Conservation (phyloP, 768 basidiomycete species). For the Steccherinum ochraceum region DNA sequence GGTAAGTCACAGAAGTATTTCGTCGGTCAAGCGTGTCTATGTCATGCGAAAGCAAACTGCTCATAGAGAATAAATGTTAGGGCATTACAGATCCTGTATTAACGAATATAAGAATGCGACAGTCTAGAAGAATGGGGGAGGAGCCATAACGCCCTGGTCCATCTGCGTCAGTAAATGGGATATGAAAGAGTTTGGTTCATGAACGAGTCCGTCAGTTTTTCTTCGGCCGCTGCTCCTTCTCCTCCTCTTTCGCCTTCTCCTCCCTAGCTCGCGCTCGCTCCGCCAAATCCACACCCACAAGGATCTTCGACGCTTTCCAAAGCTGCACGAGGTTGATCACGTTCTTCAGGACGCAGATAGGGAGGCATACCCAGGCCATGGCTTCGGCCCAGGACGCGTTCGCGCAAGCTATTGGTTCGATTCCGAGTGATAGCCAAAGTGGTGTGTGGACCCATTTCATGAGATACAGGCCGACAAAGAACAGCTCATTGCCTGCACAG, state of each 20-base stretch:
- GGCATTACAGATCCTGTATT: not conserved
- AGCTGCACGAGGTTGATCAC: conserved; percentile 93
- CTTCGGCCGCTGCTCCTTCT: not conserved
- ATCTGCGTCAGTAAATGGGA: not conserved
- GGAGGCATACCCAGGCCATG: conserved; percentile 55
- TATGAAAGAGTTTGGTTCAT: too few species aligned
- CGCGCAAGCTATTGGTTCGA: not conserved
- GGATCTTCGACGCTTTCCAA: conserved; percentile 95
- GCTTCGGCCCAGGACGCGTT: conserved; percentile 56
- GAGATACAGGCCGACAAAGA: conserved; percentile 92
- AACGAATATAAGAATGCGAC: not conserved
- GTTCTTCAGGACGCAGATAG: conserved; percentile 78
- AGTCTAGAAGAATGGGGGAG: not conserved
- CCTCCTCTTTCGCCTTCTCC: conserved; percentile 20
- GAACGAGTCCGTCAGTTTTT: not conserved
- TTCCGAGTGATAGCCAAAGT: conserved; percentile 40
- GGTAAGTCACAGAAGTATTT: too few species aligned
- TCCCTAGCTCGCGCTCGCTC: conserved; percentile 67
- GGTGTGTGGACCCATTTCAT: conserved; percentile 79
- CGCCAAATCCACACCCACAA: conserved; percentile 89
- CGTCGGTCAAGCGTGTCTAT: too few species aligned
- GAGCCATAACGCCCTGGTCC: not conserved
- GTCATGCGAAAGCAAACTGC: not conserved
- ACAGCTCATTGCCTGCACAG: conserved; percentile 93
- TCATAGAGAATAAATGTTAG: not conserved